Evolutionary conservation across 257 asterid species (phyloP), one percentile per base, ranked within the genome.

Genomic region (Primulina tabacum): DNA sequence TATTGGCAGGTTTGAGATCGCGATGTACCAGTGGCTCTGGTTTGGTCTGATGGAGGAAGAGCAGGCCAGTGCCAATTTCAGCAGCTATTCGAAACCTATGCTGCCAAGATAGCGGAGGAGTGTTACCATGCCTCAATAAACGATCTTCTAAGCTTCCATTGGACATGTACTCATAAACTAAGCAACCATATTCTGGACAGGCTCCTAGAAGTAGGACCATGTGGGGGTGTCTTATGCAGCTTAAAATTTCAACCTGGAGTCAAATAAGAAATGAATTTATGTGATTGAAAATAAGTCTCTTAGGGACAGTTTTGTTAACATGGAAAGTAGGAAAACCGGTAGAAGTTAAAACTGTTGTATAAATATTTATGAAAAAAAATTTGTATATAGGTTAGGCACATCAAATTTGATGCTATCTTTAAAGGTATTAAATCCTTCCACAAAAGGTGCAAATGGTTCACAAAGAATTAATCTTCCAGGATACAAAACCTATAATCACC

Each of bases 121-220:
- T 80, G 61, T 85, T 88, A 3, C 92, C 97, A 32, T 73, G 84
- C 52, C 72, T 82, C 78, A 88, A 81, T 56, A 92, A 78, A 53
- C 96, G 80, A 77, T 92, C 98, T 75, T 92, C 98, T 76, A 92
- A 81, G 86, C 98, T 92, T 52, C 98, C 98, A 17, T 79, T 87
- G 50, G 92, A 86, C 98, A 92, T 86, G 60, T 81, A 85, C 76
- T 92, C 98, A 18, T 92, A 92, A 5, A 92, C 97, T 73, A 92
- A 74, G 86, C 97, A 92, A 7, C 98, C 98, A 65, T 92, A 92
- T 75, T 92, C 98, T 1, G 98, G 98, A 60, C 98, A 92, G 24
- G 98, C 98, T 17, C 98, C 98, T 61, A 92, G 84, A 64, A 92
- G 98, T 18, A 92, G 89, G 62, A 92, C 98, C 98, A 92, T 92